Base-by-base conservation (phyloP, 2,329 filamentous ascomycete species). In the Didymella segeticola region DNA sequence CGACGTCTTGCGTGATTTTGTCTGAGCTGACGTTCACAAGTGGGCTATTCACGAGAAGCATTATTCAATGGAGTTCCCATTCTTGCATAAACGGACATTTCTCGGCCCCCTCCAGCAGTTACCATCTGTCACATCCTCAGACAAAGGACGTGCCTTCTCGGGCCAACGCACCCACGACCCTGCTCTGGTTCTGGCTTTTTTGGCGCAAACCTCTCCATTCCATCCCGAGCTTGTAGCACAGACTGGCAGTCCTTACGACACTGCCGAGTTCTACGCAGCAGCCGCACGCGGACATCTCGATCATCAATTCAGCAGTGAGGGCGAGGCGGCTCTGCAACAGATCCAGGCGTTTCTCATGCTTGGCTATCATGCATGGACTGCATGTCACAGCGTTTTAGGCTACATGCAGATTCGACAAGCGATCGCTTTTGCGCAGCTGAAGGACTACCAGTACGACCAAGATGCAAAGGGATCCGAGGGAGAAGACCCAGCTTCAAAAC, bases 261-360 rank as follows among this genome's bases (percentile, higher is more conserved):
- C 56, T 1, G 86, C 86, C 8, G 83, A 88, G 55, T 87, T 85
- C 69, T 89, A 88, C 69, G 86, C 86, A 11, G 78, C 82, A 9
- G 82, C 83, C 7, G 80, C 88, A 11, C 79, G 78, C 55, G 76
- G 80, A 74, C 59, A 80, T 70, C 60, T 85, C 29, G 58, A 58
- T 10, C 41, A 43, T 7, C 49, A 57, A 2, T 49, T 56, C n/a
- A 33, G 34, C 17, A 20, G 23, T 14, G 31, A 57, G 5, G 57
- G 58, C 3, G 47, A 56, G 10, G 81, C 83, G 4, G 85, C 83
- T 1, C 76, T 90, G 3, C 85, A 89, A 55, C 80, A 85, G 14
- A 84, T 86, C 0, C 87, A 90, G 60, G 86, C 87, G 0, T 80
- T 86, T 38, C 78, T 91, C 9, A 90, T 91, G 87, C 78, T 91